phyloP scores from a whole-genome alignment of 108 stramenopile genomes.

The Schizochytrium sp. region DNA sequence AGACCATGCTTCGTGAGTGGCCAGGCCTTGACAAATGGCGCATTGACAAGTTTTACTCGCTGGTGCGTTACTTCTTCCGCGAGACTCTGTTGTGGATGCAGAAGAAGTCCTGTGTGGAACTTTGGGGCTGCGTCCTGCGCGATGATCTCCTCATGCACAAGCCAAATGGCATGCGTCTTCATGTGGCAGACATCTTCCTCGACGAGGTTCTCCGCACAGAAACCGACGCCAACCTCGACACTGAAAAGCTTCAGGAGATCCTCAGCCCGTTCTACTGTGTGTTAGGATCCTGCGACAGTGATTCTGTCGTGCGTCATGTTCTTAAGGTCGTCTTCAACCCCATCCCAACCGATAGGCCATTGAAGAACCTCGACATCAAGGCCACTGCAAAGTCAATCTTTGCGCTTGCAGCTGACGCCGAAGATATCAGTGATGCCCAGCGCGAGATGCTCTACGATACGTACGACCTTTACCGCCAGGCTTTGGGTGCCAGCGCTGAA shows the following conservation, averaged over 20 bases:
- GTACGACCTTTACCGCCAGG: background rate
- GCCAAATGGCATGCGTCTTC: background rate
- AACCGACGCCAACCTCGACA: background rate
- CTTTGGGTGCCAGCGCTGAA: background rate
- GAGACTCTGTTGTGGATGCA: slow-evolving; percentile 12
- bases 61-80: slow-evolving; percentile 57
- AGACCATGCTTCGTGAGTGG: slow-evolving; percentile 63
- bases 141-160: slow-evolving; percentile 10
- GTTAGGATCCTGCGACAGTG: background rate
- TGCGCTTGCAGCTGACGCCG: slow-evolving; percentile 35
- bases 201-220: background rate
- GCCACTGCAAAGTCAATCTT: background rate
- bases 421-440: slow-evolving; percentile 25
- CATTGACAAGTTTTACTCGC: slow-evolving; percentile 58
- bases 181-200: slow-evolving; percentile 17
- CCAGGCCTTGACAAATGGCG: slow-evolving; percentile 39
- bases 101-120: background rate
- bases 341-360: background rate
- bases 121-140: background rate
- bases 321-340: slow-evolving; percentile 13
- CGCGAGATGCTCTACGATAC: slow-evolving; percentile 54
- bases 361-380: slow-evolving; percentile 27
- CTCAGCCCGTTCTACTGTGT: slow-evolving; percentile 28
- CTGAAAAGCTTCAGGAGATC: slow-evolving; percentile 14
- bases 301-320: background rate